Evolutionary conservation across 2,329 filamentous ascomycete genomes (phyloP), one percentile per base, ranked within the genome.

Genomic region (Paraphoma sp.): DNA sequence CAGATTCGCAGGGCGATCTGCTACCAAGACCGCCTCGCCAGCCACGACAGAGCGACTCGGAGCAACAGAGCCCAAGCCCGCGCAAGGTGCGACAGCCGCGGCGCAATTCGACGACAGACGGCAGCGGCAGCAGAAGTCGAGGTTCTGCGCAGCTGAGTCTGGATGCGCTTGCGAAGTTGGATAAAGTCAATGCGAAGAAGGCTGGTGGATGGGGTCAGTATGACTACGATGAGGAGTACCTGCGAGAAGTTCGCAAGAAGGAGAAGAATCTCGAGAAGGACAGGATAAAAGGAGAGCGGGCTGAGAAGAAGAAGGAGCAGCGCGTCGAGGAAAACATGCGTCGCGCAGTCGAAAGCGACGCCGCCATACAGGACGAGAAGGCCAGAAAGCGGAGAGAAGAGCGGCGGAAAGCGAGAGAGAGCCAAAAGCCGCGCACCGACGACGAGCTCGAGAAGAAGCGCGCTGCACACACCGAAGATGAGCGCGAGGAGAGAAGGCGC

Each of bases 121-220:
- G 70, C 16, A 74, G 70, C 31, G 66, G 67, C 6, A 71, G 68
- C 17, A 72, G 73, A 65, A 67, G 63, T 53, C 51, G 60, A 8
- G 52, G 53, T 31, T 63, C 67, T 48, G 75, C 75, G 40, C 72
- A 76, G 46, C 64, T 83, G 67, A 87, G 68, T 74, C 80, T 76
- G 57, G 84, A 86, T 64, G 87, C 89, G 5, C 76, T 93, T 47
- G 88, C 87, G 11, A 86, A 87, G 68, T 76, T 93, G 45, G 84
- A 92, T 65, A 81, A 85, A 48, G 78, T 85, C 51, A 88, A 91
- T 74, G 81, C 83, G 28, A 83, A 86, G 60, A 80, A 80, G 55
- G 63, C 67, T 1, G 78, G 78, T 3, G 66, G 64, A 11, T 81
- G 78, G 75, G 71, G 71, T 18, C 72, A 74, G 9, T 76, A 78